Evolutionary conservation across 2,329 filamentous ascomycete genomes (phyloP).

Genomic region (Penicillium sp.): DNA sequence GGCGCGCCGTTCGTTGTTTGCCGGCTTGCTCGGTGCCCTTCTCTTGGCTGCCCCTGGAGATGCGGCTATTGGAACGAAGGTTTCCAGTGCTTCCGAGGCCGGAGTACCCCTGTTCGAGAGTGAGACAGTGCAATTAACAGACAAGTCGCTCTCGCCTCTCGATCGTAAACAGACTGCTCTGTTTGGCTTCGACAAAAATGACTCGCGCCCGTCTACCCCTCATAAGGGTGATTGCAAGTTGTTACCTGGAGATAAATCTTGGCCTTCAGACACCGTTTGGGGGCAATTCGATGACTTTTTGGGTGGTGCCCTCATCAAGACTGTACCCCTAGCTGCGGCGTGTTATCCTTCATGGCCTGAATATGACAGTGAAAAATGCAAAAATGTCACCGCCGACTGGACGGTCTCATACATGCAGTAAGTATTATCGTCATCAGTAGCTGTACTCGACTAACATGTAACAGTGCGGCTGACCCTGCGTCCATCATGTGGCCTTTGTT

Average conservation of each 20-base stretch:
- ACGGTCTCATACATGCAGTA: slow-evolving; percentile 29
- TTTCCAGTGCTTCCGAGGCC: slow-evolving; percentile 15
- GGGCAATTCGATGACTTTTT: slow-evolving; percentile 22
- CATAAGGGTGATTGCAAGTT: slow-evolving; percentile 22
- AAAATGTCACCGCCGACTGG: slow-evolving; percentile 22
- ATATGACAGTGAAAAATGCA: slow-evolving; percentile 24
- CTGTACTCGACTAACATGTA: background rate
- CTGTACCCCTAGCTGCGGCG: slow-evolving; percentile 27
- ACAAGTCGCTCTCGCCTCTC: slow-evolving; percentile 15
- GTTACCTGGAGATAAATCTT: slow-evolving; percentile 25
- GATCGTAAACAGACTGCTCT: slow-evolving; percentile 12
- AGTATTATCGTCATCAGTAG: background rate
- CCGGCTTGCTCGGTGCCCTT: slow-evolving; percentile 13
- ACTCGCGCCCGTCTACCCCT: background rate
- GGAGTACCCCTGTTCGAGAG: slow-evolving; percentile 23
- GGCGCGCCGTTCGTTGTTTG: slow-evolving; percentile 7
- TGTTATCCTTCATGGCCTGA: slow-evolving; percentile 28
- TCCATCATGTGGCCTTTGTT: slow-evolving; percentile 32
- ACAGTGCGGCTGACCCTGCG: slow-evolving; percentile 23
- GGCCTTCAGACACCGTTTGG: slow-evolving; percentile 27
- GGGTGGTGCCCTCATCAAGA: slow-evolving; percentile 27
- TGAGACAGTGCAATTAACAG: slow-evolving; percentile 29
- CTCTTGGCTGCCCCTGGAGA: slow-evolving; percentile 11
- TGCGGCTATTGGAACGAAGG: slow-evolving; percentile 12
- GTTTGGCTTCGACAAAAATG: slow-evolving; percentile 25